phyloP scores from a whole-genome alignment of 306 rosid genomes.

The Vigna radiata region DNA sequence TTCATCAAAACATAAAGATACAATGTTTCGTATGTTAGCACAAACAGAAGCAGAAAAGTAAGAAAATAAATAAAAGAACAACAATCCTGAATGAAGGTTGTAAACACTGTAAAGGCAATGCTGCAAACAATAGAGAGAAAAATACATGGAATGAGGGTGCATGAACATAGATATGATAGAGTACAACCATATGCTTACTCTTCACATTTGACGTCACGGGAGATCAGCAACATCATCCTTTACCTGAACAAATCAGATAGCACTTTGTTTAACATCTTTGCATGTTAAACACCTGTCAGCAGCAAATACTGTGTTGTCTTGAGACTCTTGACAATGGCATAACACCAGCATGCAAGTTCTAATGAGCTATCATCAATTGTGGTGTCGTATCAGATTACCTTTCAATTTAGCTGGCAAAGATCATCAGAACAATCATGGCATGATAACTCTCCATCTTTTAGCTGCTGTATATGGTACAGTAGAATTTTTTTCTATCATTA shows the following conservation, averaged over 20 bases:
- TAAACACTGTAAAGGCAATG: background rate
- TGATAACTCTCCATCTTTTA: background rate
- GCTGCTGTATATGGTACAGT: background rate
- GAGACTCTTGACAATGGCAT: background rate
- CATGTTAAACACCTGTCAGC: background rate
- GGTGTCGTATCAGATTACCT: background rate
- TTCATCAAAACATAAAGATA: background rate
- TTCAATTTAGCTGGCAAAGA: background rate
- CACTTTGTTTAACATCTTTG: background rate
- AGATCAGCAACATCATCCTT: conserved; percentile 17
- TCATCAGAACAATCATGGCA: background rate
- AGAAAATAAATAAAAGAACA: background rate
- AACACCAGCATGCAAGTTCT: conserved; percentile 28
- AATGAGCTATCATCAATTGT: background rate
- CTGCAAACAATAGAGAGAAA: background rate
- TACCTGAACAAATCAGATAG: background rate
- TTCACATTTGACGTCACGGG: background rate
- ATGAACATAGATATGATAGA: conserved; percentile 1
- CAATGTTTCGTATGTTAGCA: background rate
- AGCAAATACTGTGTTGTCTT: background rate
- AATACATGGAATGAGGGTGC: background rate
- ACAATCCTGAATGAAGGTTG: background rate
- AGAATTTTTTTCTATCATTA: background rate
- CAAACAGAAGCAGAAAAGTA: background rate
- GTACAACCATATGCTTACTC: background rate